Conservation (phyloP, 1,284 basidiomycete genomes). For the Heterobasidion occidentale region DNA sequence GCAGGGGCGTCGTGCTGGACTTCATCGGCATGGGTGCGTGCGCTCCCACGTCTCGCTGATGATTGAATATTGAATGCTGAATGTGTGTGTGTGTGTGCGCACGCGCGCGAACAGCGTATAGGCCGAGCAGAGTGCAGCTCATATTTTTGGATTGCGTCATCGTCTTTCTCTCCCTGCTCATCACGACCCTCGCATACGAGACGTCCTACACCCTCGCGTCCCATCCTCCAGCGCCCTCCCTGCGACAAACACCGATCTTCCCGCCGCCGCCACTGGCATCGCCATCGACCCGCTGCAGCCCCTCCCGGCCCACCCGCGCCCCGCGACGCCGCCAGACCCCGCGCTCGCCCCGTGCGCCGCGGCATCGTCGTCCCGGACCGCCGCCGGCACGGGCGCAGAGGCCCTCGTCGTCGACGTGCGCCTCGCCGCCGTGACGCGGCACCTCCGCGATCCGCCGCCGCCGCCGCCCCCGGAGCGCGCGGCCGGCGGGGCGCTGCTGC, state of each 20-base stretch:
- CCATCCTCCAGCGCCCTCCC: neutral
- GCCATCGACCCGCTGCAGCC: conserved; percentile 9
- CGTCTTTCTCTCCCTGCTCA: conserved; percentile 52
- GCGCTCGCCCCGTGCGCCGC: conserved; percentile 13
- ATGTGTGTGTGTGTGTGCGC: neutral
- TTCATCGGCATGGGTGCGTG: conserved; percentile 68
- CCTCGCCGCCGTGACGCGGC: conserved; percentile 39
- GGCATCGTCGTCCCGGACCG: neutral
- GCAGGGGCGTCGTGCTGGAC: conserved; percentile 58
- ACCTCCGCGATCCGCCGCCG: conserved; percentile 44
- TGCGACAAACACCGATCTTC: neutral
- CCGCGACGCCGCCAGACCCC: no score
- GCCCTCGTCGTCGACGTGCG: conserved; percentile 49
- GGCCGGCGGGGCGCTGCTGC: conserved; percentile 33
- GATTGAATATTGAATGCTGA: no score
- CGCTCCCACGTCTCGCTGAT: no score
- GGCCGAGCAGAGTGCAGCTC: conserved; percentile 54
- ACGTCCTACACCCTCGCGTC: conserved; percentile 24
- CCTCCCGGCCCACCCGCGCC: no score
- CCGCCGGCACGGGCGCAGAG: neutral
- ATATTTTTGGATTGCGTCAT: conserved; percentile 60
- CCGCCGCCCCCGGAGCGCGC: conserved; percentile 20
- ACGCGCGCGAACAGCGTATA: conserved; percentile 33
- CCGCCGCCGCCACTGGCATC: neutral
- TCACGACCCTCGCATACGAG: conserved; percentile 62